These are phyloP conservation scores for Xylariaceae sp. DNA, from an alignment of 2,329 filamentous ascomycete genomes.

Conservation along the genomic window DNA sequence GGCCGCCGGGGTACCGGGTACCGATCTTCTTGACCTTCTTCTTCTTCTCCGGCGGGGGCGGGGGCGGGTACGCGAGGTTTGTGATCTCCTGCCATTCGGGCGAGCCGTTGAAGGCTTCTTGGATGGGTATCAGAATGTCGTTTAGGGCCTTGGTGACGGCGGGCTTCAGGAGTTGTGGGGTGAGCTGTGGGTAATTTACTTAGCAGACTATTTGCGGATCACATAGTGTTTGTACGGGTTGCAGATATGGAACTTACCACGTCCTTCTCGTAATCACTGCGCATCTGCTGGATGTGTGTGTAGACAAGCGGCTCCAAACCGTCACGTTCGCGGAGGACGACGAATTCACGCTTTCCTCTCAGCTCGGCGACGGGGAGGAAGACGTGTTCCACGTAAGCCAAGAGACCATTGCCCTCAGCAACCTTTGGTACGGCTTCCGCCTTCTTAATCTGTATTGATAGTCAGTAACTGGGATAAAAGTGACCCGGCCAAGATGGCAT, in stretches of 20 bases:
- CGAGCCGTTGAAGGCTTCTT: slow-evolving; percentile 62
- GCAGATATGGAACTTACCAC: slow-evolving; percentile 47
- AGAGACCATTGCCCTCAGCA: slow-evolving; percentile 78
- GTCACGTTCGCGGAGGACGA: slow-evolving; percentile 61
- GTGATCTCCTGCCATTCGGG: slow-evolving; percentile 76
- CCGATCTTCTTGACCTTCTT: slow-evolving; percentile 77
- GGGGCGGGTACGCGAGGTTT: slow-evolving; percentile 74
- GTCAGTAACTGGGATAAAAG: background rate
- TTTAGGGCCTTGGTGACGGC: slow-evolving; percentile 70
- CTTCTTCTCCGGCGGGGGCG: slow-evolving; percentile 62
- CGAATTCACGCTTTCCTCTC: slow-evolving; percentile 56
- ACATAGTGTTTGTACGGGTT: too few relatives aligned
- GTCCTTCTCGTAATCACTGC: slow-evolving; percentile 75
- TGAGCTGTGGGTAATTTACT: slow-evolving; percentile 49
- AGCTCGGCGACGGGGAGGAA: slow-evolving; percentile 72
- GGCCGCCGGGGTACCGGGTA: slow-evolving; percentile 27
- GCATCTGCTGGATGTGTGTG: slow-evolving; percentile 66
- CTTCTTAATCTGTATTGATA: slow-evolving; percentile 58
- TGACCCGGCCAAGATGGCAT: background rate
- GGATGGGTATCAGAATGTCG: slow-evolving; percentile 71
- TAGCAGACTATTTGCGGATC: slow-evolving; percentile 10
- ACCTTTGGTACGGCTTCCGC: slow-evolving; percentile 71
- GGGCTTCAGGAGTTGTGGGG: slow-evolving; percentile 83
- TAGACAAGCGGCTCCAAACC: slow-evolving; percentile 71
- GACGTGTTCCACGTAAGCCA: slow-evolving; percentile 83